A percentile compares a stretch with the other conserved stretches of the same genome.
Evolutionary conservation across 2,329 filamentous ascomycete genomes (phyloP).

Genomic region (Albifimbria verrucaria): DNA sequence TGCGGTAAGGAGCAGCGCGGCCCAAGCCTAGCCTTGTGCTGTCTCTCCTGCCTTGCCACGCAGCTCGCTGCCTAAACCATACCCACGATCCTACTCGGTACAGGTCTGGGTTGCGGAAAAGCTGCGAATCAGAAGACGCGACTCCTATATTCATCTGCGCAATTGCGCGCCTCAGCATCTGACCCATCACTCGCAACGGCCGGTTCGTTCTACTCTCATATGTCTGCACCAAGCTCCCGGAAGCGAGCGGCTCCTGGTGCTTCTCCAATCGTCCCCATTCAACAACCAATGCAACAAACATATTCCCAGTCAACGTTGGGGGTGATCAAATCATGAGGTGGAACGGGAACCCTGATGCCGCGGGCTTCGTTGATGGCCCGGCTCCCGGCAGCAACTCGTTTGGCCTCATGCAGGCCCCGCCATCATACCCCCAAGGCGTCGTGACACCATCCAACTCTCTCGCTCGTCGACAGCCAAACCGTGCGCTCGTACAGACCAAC

Average conservation of each 20-base stretch:
- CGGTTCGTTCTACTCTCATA: constrained; percentile 15
- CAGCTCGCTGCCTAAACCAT: background rate
- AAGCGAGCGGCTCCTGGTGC: constrained; percentile 75
- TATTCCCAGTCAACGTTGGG: constrained; percentile 44
- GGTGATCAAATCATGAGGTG: constrained; percentile 46
- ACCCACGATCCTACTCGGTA: background rate
- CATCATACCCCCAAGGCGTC: constrained; percentile 26
- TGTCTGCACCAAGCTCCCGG: constrained; percentile 52
- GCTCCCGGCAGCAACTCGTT: constrained; percentile 32
- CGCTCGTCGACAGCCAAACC: constrained; percentile 50
- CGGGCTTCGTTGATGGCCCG: constrained; percentile 33
- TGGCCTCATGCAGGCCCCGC: constrained; percentile 34
- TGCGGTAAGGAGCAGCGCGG: too few relatives aligned
- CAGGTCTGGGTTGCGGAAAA: background rate
- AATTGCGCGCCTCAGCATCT: background rate
- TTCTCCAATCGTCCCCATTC: constrained; percentile 57
- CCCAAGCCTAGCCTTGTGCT: too few relatives aligned
- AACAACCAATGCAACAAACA: constrained; percentile 46
- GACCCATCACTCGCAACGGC: background rate
- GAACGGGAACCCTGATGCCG: constrained; percentile 35
- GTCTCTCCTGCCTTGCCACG: background rate
- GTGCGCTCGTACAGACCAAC: constrained; percentile 44
- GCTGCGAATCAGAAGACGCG: background rate
- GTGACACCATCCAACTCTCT: constrained; percentile 45
- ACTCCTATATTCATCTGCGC: background rate